These are phyloP conservation scores for Cladobotryum protrusum DNA, from an alignment of 2,329 filamentous ascomycete species.

Conservation along the genomic window DNA sequence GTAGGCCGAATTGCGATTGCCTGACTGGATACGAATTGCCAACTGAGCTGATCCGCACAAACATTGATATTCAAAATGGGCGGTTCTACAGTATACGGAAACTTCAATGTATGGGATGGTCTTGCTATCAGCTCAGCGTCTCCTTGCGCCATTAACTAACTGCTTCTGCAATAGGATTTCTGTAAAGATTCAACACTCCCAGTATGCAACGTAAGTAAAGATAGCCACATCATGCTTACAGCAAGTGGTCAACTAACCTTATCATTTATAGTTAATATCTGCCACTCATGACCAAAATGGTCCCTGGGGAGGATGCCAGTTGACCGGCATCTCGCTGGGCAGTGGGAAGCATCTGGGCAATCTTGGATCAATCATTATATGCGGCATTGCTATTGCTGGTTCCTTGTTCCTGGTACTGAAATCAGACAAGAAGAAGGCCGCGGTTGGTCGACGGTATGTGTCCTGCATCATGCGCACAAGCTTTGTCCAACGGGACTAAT, in stretches of 20 bases:
- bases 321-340: slow-evolving; percentile 69
- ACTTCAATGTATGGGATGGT: slow-evolving; percentile 46
- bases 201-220: slow-evolving; percentile 69
- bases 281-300: slow-evolving; percentile 53
- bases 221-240: neutral
- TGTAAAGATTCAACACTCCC: slow-evolving; percentile 79
- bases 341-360: slow-evolving; percentile 67
- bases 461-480: neutral
- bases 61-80: slow-evolving; percentile 41
- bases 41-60: no score
- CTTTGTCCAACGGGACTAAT: slow-evolving; percentile 8
- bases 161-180: slow-evolving; percentile 54
- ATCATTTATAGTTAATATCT: slow-evolving; percentile 36
- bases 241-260: neutral
- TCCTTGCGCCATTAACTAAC: slow-evolving; percentile 17
- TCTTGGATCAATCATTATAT: slow-evolving; percentile 84
- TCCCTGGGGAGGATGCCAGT: slow-evolving; percentile 62
- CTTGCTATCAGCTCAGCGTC: neutral
- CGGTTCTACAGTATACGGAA: slow-evolving; percentile 51
- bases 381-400: slow-evolving; percentile 66
- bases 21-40: no score
- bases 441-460: slow-evolving; percentile 79
- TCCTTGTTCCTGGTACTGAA: slow-evolving; percentile 64
- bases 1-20: no score
- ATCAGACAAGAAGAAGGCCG: slow-evolving; percentile 86